These are phyloP conservation scores for Nitzschia palea DNA, from an alignment of 108 stramenopile genomes.

Conservation along the genomic window DNA sequence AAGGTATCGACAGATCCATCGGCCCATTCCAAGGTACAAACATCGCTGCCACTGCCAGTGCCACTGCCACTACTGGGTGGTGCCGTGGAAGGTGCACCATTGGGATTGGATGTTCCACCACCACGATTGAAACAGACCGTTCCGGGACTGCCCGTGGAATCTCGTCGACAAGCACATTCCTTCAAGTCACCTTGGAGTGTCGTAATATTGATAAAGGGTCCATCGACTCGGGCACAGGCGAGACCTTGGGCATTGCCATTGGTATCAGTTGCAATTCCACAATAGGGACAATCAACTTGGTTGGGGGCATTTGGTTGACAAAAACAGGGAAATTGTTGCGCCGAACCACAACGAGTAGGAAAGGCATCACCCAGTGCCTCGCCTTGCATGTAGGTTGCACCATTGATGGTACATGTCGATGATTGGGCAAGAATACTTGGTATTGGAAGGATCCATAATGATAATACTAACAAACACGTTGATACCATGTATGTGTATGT, in stretches of 20 bases:
- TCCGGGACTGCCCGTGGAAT: neutral
- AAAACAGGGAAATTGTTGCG: constrained; percentile 16
- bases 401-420: neutral
- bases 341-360: constrained; percentile 13
- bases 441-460: neutral
- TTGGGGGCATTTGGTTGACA: constrained; percentile 6
- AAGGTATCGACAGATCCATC: constrained; percentile 1
- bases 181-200: neutral
- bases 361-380: constrained; percentile 5
- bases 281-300: constrained; percentile 17
- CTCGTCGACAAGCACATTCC: constrained; percentile 1
- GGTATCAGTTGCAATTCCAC: constrained; percentile 8
- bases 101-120: neutral
- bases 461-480: no score
- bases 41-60: neutral
- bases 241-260: neutral
- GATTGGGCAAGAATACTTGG: neutral
- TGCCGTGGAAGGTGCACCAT: neutral
- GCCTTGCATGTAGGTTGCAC: neutral
- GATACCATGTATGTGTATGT: no score
- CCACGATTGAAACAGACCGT: neutral
- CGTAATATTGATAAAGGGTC: neutral
- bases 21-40: constrained; percentile 10
- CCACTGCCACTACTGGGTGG: neutral
- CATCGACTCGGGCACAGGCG: constrained; percentile 10